These are phyloP conservation scores for Eucalyptus globulus DNA, from an alignment of 345 rosid genomes.

Conservation along the genomic window DNA sequence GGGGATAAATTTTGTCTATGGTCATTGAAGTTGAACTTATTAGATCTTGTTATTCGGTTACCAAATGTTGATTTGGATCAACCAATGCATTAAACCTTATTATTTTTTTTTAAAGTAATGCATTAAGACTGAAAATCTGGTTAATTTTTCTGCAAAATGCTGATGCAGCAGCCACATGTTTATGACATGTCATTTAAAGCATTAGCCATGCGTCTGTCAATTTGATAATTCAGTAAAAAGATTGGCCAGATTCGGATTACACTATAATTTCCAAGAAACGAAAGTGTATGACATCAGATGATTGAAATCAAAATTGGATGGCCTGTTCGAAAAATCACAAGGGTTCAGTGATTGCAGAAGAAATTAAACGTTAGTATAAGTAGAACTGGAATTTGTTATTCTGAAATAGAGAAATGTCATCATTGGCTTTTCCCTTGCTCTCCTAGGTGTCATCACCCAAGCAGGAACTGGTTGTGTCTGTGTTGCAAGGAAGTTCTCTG, in stretches of 20 bases:
- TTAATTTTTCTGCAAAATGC: not conserved
- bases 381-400: not conserved
- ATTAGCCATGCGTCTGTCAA: too few relatives aligned
- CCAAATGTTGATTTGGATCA: not conserved
- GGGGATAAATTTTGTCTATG: not conserved
- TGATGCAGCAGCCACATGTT: not conserved
- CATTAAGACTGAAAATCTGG: not conserved
- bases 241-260: not conserved
- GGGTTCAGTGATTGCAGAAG: not conserved
- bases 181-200: too few relatives aligned
- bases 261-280: not conserved
- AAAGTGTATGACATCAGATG: not conserved
- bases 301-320: not conserved
- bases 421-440: not conserved
- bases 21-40: not conserved
- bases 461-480: slow-evolving; percentile 80
- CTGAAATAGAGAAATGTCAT: not conserved
- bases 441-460: slow-evolving; percentile 64
- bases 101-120: not conserved
- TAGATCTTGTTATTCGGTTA: not conserved
- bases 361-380: not conserved
- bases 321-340: not conserved
- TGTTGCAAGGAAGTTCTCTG: slow-evolving; percentile 79
- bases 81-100: not conserved
- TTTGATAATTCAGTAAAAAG: not conserved